Evolutionary conservation across 805 yeast species (phyloP).

Genomic region (Spathaspora passalidarum): DNA sequence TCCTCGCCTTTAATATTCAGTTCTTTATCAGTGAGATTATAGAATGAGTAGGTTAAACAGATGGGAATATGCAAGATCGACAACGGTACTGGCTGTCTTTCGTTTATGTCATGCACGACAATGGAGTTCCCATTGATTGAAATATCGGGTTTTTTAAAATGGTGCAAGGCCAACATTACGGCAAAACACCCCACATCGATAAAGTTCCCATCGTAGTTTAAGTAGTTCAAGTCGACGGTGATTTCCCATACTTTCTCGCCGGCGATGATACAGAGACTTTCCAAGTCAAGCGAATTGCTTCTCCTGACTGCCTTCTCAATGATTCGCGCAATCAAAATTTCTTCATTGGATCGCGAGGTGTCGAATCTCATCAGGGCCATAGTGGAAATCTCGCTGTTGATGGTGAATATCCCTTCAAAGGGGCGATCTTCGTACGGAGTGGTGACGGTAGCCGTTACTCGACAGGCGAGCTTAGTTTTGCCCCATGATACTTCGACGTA

Average conservation of each 20-base stretch:
- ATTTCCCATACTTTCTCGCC: slow-evolving; percentile 90
- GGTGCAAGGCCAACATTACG: slow-evolving; percentile 80
- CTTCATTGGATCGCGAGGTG: slow-evolving; percentile 69
- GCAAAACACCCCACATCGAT: slow-evolving; percentile 90
- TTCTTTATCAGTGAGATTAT: slow-evolving; percentile 62
- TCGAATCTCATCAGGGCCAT: slow-evolving; percentile 89
- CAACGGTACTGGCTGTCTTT: slow-evolving; percentile 83
- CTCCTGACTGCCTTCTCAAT: slow-evolving; percentile 90
- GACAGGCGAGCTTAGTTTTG: slow-evolving; percentile 61
- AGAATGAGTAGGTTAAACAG: slow-evolving; percentile 86
- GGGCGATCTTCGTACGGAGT: slow-evolving; percentile 89
- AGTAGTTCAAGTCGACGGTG: slow-evolving; percentile 84
- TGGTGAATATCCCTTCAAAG: slow-evolving; percentile 84
- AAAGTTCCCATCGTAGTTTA: slow-evolving; percentile 90
- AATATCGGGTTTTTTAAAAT: slow-evolving; percentile 81
- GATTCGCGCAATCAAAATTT: slow-evolving; percentile 72
- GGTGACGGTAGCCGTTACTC: slow-evolving; percentile 72
- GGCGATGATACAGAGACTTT: slow-evolving; percentile 84
- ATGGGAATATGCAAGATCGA: slow-evolving; percentile 87
- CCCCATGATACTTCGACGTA: slow-evolving; percentile 79
- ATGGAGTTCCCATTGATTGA: slow-evolving; percentile 52
- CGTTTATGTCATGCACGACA: slow-evolving; percentile 66
- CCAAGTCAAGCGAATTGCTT: slow-evolving; percentile 88
- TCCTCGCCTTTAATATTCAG: slow-evolving; percentile 68
- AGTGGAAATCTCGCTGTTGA: slow-evolving; percentile 82